Evolutionary conservation across 371 early-diverging fungal species (phyloP), one percentile per base, ranked within the genome.

Genomic region (Coemansia sp.): DNA sequence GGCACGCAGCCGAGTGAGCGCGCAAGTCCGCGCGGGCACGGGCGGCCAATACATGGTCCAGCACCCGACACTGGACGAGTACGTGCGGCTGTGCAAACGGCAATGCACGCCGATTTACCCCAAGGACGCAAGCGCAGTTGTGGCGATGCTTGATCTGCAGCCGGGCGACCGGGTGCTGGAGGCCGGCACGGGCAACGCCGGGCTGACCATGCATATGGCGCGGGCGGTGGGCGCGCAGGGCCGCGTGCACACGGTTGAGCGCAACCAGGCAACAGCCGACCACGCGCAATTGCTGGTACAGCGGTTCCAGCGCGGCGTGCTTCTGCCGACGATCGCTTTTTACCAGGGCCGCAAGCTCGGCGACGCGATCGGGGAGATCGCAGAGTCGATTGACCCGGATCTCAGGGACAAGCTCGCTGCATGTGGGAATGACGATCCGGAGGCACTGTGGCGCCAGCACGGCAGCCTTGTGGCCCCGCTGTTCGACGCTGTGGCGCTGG

Each of bases 111-210:
- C 90, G 4, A 87, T 89, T 41, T 90, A 90, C 70, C 88, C 91
- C 0, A 89, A 89, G 57, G 91, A 90, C 61, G 88, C 90, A 0
- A 79, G 83, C 8, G 76, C 87, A 0, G 88, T 90, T 42, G 84
- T 84, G 72, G 67, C 79, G 39, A 64, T 88, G 65, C 74, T 90
- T 34, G 91, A 90, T 68, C 57, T 88, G 14, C 77, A 81, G 40
- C 85, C 86, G 2, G 87, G 86, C 11, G 85, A 84, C 39, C 77
- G 77, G 35, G 79, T 90, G 11, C 78, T 90, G 5, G 91, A 90
- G 67, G 89, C 88, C 1, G 91, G 91, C 3, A 90, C 91, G 0
- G 91, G 91, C 1, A 90, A 90, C 58, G 91, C 87, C 4, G 83
- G 85, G 32, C 70, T 90, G 55, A 87, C 89, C 0, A 62, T 90